Base-by-base conservation (phyloP, 2,329 filamentous ascomycete species). In the Ceratocystiopsis sp. region DNA sequence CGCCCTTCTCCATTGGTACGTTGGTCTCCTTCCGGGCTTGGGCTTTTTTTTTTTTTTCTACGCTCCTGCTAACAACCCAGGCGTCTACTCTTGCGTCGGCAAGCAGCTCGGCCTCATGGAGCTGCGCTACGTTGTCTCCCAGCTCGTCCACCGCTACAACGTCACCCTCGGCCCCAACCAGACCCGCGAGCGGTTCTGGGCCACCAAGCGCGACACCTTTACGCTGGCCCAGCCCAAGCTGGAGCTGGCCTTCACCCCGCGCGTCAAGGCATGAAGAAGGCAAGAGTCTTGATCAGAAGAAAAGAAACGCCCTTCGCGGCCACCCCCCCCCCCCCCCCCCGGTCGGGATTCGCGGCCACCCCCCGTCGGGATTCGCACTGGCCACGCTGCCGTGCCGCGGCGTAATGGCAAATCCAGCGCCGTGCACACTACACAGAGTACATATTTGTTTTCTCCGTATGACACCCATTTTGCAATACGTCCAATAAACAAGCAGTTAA, bases 41-140 rank as follows among this genome's bases (percentile, higher is more conserved):
- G n/a, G n/a, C n/a, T n/a, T 11, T 29, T 14, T 40, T 3, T 21
- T 16, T 35, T 6, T 36, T 29, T 7, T 15, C 14, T 8, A 15
- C n/a, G 7, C 15, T 14, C 14, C 14, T 18, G 15, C 34, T 41
- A 29, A 21, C 32, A 15, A 13, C 38, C 11, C 25, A 58, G 58
- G 59, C 3, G 53, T 50, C 1, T 57, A 57, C 40, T 55, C 56
- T 6, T 62, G 60, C 36, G 56, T 57, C 2, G 61, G 61, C 1
- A 61, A 60, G 44, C 54, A 57, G 43, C 50, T 63, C 1, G 60
- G 53, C 0, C 46, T 62, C 35, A 57, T 60, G 53, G 57, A 61
- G 42, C 36, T 59, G 17, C 46, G 51, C 29, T 44, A 48, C 11
- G 42, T 52, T 11, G 14, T 49, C 4, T 42, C 40, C 8, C 46